phyloP scores from a whole-genome alignment of 768 basidiomycete genomes.

The Kwoniella europaea region DNA sequence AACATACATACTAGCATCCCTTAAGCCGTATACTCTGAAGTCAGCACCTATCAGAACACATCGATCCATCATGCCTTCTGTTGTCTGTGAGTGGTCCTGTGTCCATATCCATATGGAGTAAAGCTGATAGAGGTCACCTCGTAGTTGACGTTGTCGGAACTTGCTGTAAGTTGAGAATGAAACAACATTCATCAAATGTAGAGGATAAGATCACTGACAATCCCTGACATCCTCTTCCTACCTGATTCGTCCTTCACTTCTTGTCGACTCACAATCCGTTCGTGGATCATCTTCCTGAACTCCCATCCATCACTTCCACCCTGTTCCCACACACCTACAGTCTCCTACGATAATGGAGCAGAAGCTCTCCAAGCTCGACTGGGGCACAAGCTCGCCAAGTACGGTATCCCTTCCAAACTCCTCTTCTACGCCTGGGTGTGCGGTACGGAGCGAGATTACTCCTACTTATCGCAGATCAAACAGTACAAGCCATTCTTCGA shows the following conservation, averaged over 20 bases:
- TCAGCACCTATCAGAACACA: background rate
- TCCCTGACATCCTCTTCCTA: too few relatives aligned
- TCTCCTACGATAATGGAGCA: slow-evolving; percentile 47
- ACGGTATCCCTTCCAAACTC: slow-evolving; percentile 42
- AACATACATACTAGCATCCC: background rate
- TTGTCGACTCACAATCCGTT: too few relatives aligned
- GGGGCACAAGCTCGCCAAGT: slow-evolving; percentile 38
- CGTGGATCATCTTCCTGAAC: too few relatives aligned
- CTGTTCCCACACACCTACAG: background rate
- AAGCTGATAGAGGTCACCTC: background rate
- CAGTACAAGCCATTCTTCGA: slow-evolving; percentile 48
- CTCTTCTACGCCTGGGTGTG: slow-evolving; percentile 50
- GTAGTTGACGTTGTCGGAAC: slow-evolving; percentile 49
- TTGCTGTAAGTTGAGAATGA: slow-evolving; percentile 27
- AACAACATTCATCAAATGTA: too few relatives aligned
- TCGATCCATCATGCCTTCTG: slow-evolving; percentile 34
- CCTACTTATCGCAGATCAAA: slow-evolving; percentile 47
- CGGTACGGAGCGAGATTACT: slow-evolving; percentile 47
- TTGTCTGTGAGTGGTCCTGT: slow-evolving; percentile 31
- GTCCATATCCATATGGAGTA: too few relatives aligned
- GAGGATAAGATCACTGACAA: background rate
- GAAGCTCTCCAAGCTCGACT: slow-evolving; percentile 39
- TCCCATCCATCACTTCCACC: background rate
- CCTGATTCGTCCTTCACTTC: too few relatives aligned
- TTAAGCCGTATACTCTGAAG: background rate